Evolutionary conservation across 768 basidiomycete genomes (phyloP).

Genomic region (Lentinula detonsa): DNA sequence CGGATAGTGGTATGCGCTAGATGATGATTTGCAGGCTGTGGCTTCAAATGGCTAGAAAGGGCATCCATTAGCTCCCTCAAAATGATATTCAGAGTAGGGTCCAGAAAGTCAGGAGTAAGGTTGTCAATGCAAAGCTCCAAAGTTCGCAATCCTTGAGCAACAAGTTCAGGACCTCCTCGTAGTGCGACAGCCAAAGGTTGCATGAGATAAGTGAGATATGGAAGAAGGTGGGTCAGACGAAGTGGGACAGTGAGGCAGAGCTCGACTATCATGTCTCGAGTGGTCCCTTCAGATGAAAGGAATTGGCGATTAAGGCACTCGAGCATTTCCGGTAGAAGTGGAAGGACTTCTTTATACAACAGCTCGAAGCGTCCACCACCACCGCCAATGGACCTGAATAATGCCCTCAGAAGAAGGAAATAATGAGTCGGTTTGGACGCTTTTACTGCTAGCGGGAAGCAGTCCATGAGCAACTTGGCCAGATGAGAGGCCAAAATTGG

Average conservation of each 20-base stretch:
- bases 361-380: slow-evolving; percentile 91
- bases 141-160: slow-evolving; percentile 92
- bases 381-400: slow-evolving; percentile 91
- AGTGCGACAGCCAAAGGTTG: slow-evolving; percentile 90
- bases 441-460: slow-evolving; percentile 90
- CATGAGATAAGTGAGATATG: slow-evolving; percentile 94
- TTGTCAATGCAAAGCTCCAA: slow-evolving; percentile 99
- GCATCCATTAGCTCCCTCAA: slow-evolving; percentile 93
- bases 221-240: slow-evolving; percentile 90
- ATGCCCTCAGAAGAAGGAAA: slow-evolving; percentile 83
- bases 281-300: slow-evolving; percentile 72
- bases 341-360: slow-evolving; percentile 93
- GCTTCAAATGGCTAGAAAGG: slow-evolving; percentile 85
- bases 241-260: slow-evolving; percentile 95
- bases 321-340: slow-evolving; percentile 94
- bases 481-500: slow-evolving; percentile 91
- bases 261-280: slow-evolving; percentile 92
- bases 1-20: slow-evolving; percentile 94
- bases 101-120: slow-evolving; percentile 94
- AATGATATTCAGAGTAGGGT: slow-evolving; percentile 91
- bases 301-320: slow-evolving; percentile 92
- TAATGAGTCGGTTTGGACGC: slow-evolving; percentile 89
- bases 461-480: slow-evolving; percentile 91
- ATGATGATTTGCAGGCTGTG: slow-evolving; percentile 81
- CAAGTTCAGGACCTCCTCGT: slow-evolving; percentile 80